phyloP scores from a whole-genome alignment of 2,329 filamentous ascomycete genomes.

The Alternaria solani region DNA sequence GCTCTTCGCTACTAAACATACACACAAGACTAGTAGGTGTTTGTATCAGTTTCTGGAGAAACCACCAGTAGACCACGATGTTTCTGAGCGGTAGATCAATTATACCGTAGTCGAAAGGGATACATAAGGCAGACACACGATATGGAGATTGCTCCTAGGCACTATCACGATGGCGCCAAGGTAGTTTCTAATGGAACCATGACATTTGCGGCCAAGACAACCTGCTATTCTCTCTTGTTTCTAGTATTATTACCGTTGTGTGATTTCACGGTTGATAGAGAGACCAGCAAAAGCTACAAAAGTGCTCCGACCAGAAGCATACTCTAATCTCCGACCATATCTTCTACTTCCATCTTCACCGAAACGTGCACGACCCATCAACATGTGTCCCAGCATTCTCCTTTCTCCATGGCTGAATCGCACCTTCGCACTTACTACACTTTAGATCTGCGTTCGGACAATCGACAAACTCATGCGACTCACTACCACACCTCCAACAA shows the following conservation, averaged over 20 bases:
- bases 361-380: constrained; percentile 11
- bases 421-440: constrained; percentile 14
- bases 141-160: neutral
- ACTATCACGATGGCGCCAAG: neutral
- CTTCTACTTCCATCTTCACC: neutral
- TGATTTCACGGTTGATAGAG: neutral
- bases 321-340: accelerated
- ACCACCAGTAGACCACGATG: neutral
- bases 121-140: neutral
- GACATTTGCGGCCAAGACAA: neutral
- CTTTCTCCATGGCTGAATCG: constrained; percentile 13
- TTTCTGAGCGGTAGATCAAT: neutral
- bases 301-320: neutral
- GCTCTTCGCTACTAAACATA: neutral
- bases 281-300: neutral
- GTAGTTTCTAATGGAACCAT: neutral
- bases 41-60: constrained; percentile 5
- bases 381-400: constrained; percentile 21
- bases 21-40: constrained; percentile 14
- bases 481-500: constrained; percentile 20
- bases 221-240: neutral
- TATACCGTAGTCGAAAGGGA: neutral
- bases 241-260: neutral
- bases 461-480: constrained; percentile 5
- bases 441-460: constrained; percentile 14